Evolutionary conservation across 2,329 filamentous ascomycete species (phyloP), one percentile per base, ranked within the genome.

Genomic region (Teratosphaeria epicoccoides): DNA sequence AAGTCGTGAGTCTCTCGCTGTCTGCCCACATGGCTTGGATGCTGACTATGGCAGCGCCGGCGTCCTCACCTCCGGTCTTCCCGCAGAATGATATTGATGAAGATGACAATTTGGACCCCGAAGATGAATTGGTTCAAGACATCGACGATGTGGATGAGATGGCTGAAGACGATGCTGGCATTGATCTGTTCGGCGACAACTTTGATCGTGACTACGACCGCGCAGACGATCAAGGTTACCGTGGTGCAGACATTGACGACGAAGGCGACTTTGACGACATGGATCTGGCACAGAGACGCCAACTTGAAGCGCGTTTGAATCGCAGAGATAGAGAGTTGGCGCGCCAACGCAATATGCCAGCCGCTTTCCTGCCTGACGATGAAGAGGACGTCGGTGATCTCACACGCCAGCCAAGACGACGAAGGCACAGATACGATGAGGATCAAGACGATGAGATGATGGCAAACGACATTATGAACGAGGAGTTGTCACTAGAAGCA

Each of bases 401-500:
- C 22, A 88, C 88, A 22, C 82, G 84, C 24, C 89, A 95, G 68
- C 88, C 87, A 22, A 83, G 90, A 50, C 83, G 91, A 59, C 83
- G 88, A 49, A 83, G 93, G 60, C 87, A 93, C 70, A 82, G 86
- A 61, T 98, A 97, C 65, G 93, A 98, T 58, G 94, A 98, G 70
- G 89, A 95, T 40, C 83, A 85, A 11, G 90, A 96, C 59, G 90
- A 95, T 59, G 77, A 83, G 62, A 85, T 90, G 55, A 89, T 95
- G 82, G 87, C 84, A 53, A 87, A 85, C 46, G 88, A 96, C 64
- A 89, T 95, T 57, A 91, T 97, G 87, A 87, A 94, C 57, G 91
- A 95, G 68, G 90, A 97, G 69, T 79, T 98, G 20, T 90, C 90
- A 1, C 79, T 97, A 0, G 91, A 97, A 70, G 88, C 88, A 11